These are phyloP conservation scores for Beauveria sp. DNA, from an alignment of 2,329 filamentous ascomycete species.

Conservation along the genomic window DNA sequence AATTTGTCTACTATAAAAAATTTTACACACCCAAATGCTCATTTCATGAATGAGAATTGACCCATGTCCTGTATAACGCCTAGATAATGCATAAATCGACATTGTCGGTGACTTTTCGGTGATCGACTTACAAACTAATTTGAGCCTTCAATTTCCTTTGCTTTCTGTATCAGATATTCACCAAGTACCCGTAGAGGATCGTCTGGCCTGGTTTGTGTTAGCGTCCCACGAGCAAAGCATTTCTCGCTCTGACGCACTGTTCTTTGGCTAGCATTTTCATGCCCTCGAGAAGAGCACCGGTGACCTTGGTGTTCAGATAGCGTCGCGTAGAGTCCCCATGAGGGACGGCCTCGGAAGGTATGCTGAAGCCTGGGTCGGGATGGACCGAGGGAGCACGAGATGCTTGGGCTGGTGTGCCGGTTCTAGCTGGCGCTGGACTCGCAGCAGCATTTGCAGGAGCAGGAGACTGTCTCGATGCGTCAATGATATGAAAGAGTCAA, in stretches of 20 bases:
- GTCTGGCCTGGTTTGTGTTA: slow-evolving; percentile 41
- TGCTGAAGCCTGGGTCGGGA: slow-evolving; percentile 43
- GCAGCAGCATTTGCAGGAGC: slow-evolving; percentile 29
- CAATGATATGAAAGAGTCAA: slow-evolving; percentile 1
- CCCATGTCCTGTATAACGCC: slow-evolving; percentile 5
- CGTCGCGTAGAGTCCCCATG: slow-evolving; percentile 63
- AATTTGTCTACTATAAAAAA: slow-evolving; percentile 20
- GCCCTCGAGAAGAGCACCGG: slow-evolving; percentile 60
- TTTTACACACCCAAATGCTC: slow-evolving; percentile 8
- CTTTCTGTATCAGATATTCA: slow-evolving; percentile 62
- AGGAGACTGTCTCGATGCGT: slow-evolving; percentile 28
- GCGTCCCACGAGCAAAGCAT: background rate
- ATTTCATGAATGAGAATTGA: slow-evolving; percentile 2
- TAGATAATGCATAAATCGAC: background rate
- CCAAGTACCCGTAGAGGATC: slow-evolving; percentile 63
- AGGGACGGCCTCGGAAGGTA: slow-evolving; percentile 51
- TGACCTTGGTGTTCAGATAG: slow-evolving; percentile 66
- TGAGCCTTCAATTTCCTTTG: slow-evolving; percentile 47
- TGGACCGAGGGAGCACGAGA: slow-evolving; percentile 52
- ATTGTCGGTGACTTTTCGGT: background rate
- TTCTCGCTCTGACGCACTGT: slow-evolving; percentile 48
- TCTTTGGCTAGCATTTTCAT: slow-evolving; percentile 68
- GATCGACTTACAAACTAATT: background rate
- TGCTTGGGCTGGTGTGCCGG: slow-evolving; percentile 41
- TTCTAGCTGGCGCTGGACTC: slow-evolving; percentile 36